Base-by-base conservation (phyloP, 2,329 filamentous ascomycete species). In the Akanthomyces dipterigenus region DNA sequence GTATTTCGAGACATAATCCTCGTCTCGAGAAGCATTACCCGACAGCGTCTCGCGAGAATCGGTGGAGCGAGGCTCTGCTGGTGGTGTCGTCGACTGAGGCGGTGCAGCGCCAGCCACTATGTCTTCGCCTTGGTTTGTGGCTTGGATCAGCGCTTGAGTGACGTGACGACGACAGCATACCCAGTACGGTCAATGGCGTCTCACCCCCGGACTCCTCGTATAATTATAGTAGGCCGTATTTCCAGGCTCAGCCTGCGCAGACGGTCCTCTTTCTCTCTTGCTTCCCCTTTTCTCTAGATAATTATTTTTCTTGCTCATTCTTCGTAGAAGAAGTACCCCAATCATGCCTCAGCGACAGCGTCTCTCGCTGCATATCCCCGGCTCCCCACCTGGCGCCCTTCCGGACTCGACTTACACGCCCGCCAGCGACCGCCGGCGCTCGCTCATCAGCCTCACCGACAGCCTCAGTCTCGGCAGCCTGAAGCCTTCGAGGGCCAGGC, bases 391-490 rank as follows among this genome's bases (percentile, higher is more conserved):
- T 14, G 48, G 43, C 48, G 38, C 40, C 20, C 38, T 53, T 20
- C 40, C 57, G 14, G 48, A 60, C 12, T 45, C 51, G 8, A 56
- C 53, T 56, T 56, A 56, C 51, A 55, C 59, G 53, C 59, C 59
- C 5, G n/a, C 53, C 6, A 61, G 50, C 38, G 59, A 61, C 51
- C 59, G 59, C 31, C 59, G 59, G 3, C 51, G 59, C 42, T 61
- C 59, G n/a, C 59, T 61, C 45, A 49, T 56, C 51, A 61, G 59
- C 59, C 51, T 61, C 24, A 22, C 51, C 28, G 51, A 61, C 14
- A 45, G 45, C 45, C 34, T 61, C 42, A 56, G 42, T 12, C 50
- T 55, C 3, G 50, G 58, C 16, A 53, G 5, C 57, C 38, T 60
- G 22, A 61, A 55, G 45, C 51, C 51, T 1, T 36, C 59, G 3